These are phyloP conservation scores for Emericellopsis cladophorae DNA, from an alignment of 2,329 filamentous ascomycete species.

Conservation along the genomic window DNA sequence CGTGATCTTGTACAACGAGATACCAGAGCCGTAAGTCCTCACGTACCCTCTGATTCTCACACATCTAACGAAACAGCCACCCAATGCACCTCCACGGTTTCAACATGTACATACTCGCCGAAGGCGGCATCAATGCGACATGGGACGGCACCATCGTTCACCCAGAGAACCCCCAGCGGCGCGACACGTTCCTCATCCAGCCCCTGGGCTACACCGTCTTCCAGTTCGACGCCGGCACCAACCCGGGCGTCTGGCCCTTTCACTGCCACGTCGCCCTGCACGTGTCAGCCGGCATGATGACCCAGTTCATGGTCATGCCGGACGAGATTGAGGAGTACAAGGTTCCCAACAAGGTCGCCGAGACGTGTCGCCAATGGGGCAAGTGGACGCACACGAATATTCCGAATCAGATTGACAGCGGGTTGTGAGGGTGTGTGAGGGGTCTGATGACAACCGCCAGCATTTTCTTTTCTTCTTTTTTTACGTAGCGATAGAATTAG, in stretches of 20 bases:
- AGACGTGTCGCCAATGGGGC: slow-evolving; percentile 42
- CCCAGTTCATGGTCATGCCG: slow-evolving; percentile 33
- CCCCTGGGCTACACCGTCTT: slow-evolving; percentile 32
- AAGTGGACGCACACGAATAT: slow-evolving; percentile 32
- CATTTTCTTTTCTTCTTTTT: too few species aligned
- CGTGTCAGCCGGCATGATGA: slow-evolving; percentile 35
- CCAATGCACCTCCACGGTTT: slow-evolving; percentile 61
- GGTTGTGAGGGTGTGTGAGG: slow-evolving; percentile 18
- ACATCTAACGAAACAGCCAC: slow-evolving; percentile 21
- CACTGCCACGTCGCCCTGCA: slow-evolving; percentile 48
- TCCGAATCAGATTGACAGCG: slow-evolving; percentile 40
- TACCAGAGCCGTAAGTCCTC: slow-evolving; percentile 27
- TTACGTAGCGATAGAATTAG: too few species aligned
- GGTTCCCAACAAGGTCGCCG: slow-evolving; percentile 25
- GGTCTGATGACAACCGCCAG: too few species aligned
- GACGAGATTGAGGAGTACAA: slow-evolving; percentile 17
- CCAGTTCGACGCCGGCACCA: slow-evolving; percentile 32
- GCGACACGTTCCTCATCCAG: slow-evolving; percentile 36
- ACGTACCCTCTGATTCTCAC: too few species aligned
- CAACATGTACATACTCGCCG: slow-evolving; percentile 56
- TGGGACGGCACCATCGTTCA: slow-evolving; percentile 31
- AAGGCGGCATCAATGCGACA: slow-evolving; percentile 29
- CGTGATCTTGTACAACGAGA: slow-evolving; percentile 43
- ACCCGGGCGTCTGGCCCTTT: slow-evolving; percentile 38
- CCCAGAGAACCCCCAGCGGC: slow-evolving; percentile 33